Conservation (phyloP, 2,329 filamentous ascomycete species). For the Calonectria crousiana region DNA sequence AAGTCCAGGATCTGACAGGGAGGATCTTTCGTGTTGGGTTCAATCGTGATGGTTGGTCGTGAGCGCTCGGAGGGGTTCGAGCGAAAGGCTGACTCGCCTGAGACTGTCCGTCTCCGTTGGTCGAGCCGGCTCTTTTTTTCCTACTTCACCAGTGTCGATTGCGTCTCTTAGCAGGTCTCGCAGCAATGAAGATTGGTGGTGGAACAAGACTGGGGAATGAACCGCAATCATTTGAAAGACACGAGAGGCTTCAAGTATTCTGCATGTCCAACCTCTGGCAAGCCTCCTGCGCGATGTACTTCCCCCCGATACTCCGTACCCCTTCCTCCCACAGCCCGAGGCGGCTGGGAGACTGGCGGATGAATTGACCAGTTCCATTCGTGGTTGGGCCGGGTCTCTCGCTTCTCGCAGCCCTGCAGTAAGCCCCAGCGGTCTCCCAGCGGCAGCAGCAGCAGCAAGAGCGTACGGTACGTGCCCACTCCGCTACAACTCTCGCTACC, state of each 20-base stretch:
- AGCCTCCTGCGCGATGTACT: not conserved
- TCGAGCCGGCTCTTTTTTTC: slow-evolving; percentile 27
- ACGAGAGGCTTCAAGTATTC: slow-evolving; percentile 9
- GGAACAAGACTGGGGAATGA: not conserved
- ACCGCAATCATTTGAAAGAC: not conserved
- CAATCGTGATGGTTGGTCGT: not conserved
- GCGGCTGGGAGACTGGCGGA: slow-evolving; percentile 6
- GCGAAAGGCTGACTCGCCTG: slow-evolving; percentile 27
- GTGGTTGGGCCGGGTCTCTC: slow-evolving; percentile 24
- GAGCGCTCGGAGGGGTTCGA: slow-evolving; percentile 16
- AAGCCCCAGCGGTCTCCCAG: slow-evolving; percentile 1
- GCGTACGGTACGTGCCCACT: slow-evolving; percentile 4
- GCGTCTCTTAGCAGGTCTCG: slow-evolving; percentile 27
- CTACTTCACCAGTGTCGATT: slow-evolving; percentile 20
- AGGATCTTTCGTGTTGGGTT: slow-evolving; percentile 9
- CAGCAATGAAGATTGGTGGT: slow-evolving; percentile 18
- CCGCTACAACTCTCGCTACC: slow-evolving; percentile 6
- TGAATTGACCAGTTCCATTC: slow-evolving; percentile 8
- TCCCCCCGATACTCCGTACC: not conserved
- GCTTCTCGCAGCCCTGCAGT: slow-evolving; percentile 16
- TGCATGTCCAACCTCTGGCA: slow-evolving; percentile 4
- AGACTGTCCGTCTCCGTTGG: slow-evolving; percentile 27
- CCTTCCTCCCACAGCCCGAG: not conserved
- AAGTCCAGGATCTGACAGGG: slow-evolving; percentile 7
- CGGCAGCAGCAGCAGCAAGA: not conserved